Evolutionary conservation across 768 basidiomycete species (phyloP), one percentile per base, ranked within the genome.

Genomic region (Amylocystis lapponica): DNA sequence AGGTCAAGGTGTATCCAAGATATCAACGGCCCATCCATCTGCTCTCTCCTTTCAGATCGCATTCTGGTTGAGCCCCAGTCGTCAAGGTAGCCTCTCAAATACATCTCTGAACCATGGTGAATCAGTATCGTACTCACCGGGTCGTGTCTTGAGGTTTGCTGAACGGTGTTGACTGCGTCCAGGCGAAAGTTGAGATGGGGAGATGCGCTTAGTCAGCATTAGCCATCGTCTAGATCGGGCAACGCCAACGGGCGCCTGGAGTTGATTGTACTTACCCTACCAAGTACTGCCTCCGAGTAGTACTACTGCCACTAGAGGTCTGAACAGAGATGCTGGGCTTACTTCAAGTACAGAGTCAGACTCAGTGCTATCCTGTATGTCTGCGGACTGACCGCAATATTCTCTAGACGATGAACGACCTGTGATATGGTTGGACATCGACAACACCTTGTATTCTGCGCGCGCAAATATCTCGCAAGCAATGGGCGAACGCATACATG

Each of bases 381-480:
- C n/a, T n/a, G n/a, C n/a, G n/a, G n/a, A n/a, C n/a, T n/a, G n/a
- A n/a, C n/a, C n/a, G n/a, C n/a, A n/a, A n/a, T n/a, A n/a, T n/a
- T n/a, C n/a, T n/a, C n/a, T n/a, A n/a, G 43, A 48, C 61, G 84
- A 86, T 68, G 71, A 76, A 29, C 76, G 80, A 12, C 62, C 62
- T 48, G 64, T 89, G 37, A 70, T 88, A 39, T 91, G 81, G 76
- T 78, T 92, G 47, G 89, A 91, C 57, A 87, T 92, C 46, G 90
- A 92, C 63, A 91, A 93, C 54, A 90, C 88, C 3, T 71, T 93
- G 13, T 93, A 92, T 60, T 86, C 87, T 7, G 78, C 85, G 1
- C 81, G 75, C 52, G 69, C 79, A 16, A 79, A 72, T 60, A 86
- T 92, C 40, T 79, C 82, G 4, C 77, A 85, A 48, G 81, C 76